Conservation (phyloP, 352 stramenopile species). For the Phytophthora idaei region DNA sequence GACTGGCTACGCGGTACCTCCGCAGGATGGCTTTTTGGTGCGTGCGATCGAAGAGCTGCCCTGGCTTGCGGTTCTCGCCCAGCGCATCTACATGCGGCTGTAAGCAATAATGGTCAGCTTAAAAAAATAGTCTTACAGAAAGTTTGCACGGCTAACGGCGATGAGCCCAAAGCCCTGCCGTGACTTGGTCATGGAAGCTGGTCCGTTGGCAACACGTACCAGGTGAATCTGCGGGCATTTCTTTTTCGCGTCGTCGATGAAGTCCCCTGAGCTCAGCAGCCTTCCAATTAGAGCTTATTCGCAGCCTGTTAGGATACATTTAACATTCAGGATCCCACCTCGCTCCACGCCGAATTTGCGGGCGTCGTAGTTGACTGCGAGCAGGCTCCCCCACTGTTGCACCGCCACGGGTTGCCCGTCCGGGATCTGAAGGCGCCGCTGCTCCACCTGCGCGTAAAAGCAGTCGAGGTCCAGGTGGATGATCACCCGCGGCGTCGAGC, state of each 20-base stretch:
- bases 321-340: slow-evolving; percentile 31
- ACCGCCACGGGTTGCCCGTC: slow-evolving; percentile 70
- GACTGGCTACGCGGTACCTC: slow-evolving; percentile 80
- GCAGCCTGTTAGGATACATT: not conserved
- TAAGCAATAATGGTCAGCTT: slow-evolving; percentile 19
- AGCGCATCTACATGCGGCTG: slow-evolving; percentile 86
- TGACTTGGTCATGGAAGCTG: too few relatives aligned
- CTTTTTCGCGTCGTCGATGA: slow-evolving; percentile 57
- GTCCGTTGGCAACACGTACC: slow-evolving; percentile 34
- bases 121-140: not conserved
- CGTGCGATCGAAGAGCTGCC: slow-evolving; percentile 67
- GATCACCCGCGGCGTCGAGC: slow-evolving; percentile 57
- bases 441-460: slow-evolving; percentile 90
- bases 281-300: not conserved
- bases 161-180: too few relatives aligned
- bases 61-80: slow-evolving; percentile 72
- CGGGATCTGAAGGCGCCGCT: slow-evolving; percentile 70
- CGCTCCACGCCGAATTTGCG: slow-evolving; percentile 71
- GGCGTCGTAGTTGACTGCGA: slow-evolving; percentile 86
- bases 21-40: slow-evolving; percentile 84
- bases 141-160: not conserved
- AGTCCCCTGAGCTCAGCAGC: slow-evolving; percentile 50
- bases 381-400: slow-evolving; percentile 85
- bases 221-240: slow-evolving; percentile 85
- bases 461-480: slow-evolving; percentile 89